phyloP scores from a whole-genome alignment of 306 rosid genomes.

The Benincasa hispida region DNA sequence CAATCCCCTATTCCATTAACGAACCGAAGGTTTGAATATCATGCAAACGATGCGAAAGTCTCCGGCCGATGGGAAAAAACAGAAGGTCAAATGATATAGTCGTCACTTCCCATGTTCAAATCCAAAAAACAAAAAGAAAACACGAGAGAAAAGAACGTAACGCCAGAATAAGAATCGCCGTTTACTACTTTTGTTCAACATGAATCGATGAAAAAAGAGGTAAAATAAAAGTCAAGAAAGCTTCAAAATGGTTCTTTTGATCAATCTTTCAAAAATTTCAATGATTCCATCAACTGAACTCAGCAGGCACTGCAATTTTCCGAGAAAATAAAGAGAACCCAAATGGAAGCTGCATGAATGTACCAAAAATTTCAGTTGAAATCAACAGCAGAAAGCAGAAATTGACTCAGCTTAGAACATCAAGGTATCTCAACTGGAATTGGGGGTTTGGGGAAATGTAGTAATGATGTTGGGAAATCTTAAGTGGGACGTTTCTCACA shows the following conservation, averaged over 20 bases:
- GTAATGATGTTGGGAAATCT: not conserved
- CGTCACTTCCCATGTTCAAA: not conserved
- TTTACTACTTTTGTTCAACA: not conserved
- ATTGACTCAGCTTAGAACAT: not conserved
- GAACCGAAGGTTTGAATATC: not conserved
- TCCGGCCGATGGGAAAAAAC: not conserved
- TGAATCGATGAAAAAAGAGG: not conserved
- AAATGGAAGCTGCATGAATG: not conserved
- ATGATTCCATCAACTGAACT: not conserved
- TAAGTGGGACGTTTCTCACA: not conserved
- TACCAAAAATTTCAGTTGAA: not conserved
- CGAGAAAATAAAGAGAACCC: not conserved
- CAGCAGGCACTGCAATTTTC: not conserved
- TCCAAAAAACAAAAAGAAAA: not conserved
- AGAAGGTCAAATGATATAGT: not conserved
- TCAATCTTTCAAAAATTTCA: not conserved
- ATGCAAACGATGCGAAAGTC: not conserved
- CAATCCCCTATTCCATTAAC: not conserved
- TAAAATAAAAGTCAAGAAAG: not conserved
- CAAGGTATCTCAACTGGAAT: not conserved
- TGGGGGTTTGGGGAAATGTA: not conserved
- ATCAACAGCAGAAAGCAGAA: not conserved
- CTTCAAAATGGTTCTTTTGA: not conserved
- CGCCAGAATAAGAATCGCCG: not conserved
- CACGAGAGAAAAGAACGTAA: no score